Percentiles rank a stretch among this genome's conserved stretches.
Evolutionary conservation across 2,329 filamentous ascomycete species (phyloP).

Genomic region (Ascochyta pisi): DNA sequence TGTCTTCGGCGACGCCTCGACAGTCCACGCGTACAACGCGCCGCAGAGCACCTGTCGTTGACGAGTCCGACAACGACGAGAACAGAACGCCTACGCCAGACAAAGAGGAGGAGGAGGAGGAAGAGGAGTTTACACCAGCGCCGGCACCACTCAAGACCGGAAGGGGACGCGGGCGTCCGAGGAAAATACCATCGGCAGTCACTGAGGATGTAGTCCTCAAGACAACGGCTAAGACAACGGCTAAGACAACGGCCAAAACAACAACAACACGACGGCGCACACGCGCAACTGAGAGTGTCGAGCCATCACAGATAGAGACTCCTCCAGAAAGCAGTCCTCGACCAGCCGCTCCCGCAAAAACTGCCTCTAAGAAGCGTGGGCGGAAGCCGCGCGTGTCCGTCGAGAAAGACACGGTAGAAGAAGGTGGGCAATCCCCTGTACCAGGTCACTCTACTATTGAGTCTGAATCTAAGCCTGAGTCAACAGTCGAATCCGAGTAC

Average conservation of each 20-base stretch:
- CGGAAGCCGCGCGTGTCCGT: conserved; percentile 53
- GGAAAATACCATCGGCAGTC: conserved; percentile 47
- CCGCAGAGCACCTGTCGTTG: conserved; percentile 72
- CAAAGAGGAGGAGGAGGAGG: conserved; percentile 59
- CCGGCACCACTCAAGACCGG: conserved; percentile 68
- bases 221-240: conserved; percentile 24
- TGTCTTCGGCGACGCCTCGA: conserved; percentile 53
- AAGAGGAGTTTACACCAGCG: conserved; percentile 82
- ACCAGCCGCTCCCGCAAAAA: conserved; percentile 25
- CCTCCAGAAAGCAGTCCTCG: conserved; percentile 61
- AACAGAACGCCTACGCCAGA: conserved; percentile 61
- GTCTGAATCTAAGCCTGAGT: conserved; percentile 63
- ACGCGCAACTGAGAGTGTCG: conserved; percentile 57
- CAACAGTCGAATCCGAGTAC: conserved; percentile 61
- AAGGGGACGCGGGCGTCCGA: conserved; percentile 63
- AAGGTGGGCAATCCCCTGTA: conserved; percentile 53
- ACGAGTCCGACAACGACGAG: conserved; percentile 78
- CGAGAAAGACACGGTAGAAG: conserved; percentile 47
- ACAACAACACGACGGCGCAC: conserved; percentile 53
- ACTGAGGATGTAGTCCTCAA: conserved; percentile 53
- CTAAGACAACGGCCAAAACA: conserved; percentile 36
- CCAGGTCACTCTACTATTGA: conserved; percentile 64
- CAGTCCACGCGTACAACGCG: conserved; percentile 69
- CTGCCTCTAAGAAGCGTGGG: conserved; percentile 66
- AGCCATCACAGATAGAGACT: conserved; percentile 68